phyloP scores from a whole-genome alignment of 768 basidiomycete genomes.

The Kwoniella dejecticola region DNA sequence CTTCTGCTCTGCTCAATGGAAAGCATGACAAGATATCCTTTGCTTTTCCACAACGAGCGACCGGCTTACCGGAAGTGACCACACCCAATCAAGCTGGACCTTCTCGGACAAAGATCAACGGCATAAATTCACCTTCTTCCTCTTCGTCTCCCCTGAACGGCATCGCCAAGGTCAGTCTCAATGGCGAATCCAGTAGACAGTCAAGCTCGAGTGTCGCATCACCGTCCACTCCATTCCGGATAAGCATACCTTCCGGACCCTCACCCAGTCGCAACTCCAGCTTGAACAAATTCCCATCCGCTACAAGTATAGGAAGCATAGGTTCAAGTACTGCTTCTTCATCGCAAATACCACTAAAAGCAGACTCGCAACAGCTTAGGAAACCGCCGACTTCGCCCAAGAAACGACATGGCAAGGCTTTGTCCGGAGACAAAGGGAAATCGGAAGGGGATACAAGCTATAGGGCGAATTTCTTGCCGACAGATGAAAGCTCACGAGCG shows the following conservation, averaged over 20 bases:
- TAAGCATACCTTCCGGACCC: constrained; percentile 10
- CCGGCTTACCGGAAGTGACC: constrained; percentile 4
- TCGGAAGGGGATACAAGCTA: constrained; percentile 6
- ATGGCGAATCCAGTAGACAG: constrained; percentile 21
- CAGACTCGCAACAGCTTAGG: not conserved
- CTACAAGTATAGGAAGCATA: not conserved
- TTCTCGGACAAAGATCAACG: constrained; percentile 2
- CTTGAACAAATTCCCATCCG: constrained; percentile 8
- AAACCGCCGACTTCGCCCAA: constrained; percentile 9
- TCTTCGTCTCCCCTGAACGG: not conserved
- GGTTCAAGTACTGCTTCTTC: not conserved
- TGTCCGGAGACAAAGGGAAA: not conserved
- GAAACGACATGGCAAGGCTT: constrained; percentile 2
- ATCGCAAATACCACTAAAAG: not conserved
- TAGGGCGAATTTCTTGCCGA: constrained; percentile 11
- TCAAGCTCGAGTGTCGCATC: not conserved
- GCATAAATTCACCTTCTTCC: constrained; percentile 1
- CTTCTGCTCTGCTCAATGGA: not conserved
- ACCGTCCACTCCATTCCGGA: not conserved
- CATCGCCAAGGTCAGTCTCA: not conserved
- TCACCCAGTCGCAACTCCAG: constrained; percentile 5
- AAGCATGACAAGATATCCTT: constrained; percentile 13
- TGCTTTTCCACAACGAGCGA: constrained; percentile 3
- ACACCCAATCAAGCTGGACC: constrained; percentile 2
- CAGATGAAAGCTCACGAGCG: not conserved